These are phyloP conservation scores for Acidomyces sp. DNA, from an alignment of 495 filamentous ascomycete genomes.

Conservation along the genomic window DNA sequence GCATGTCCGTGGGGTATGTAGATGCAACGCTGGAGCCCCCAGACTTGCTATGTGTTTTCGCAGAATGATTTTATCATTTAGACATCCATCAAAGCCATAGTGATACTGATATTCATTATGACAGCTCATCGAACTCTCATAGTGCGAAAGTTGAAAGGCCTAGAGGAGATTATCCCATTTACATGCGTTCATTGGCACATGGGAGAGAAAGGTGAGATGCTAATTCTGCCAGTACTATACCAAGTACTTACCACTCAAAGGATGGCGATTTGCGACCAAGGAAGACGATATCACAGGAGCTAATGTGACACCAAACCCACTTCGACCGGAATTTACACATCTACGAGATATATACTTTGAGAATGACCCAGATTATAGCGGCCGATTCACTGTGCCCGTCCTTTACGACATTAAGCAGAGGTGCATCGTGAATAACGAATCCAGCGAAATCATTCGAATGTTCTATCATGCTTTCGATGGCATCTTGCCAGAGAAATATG, in stretches of 20 bases:
- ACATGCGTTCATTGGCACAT: slow-evolving; percentile 60
- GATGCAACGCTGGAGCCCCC: neutral
- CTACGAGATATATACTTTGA: slow-evolving; percentile 62
- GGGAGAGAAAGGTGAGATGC: slow-evolving; percentile 39
- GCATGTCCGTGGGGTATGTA: slow-evolving; percentile 56
- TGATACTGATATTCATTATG: too few relatives aligned
- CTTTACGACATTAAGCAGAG: slow-evolving; percentile 63
- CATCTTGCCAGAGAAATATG: slow-evolving; percentile 46
- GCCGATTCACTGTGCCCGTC: slow-evolving; percentile 66
- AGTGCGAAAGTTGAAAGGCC: slow-evolving; percentile 51
- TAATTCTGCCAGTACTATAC: neutral
- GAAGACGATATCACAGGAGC: slow-evolving; percentile 35
- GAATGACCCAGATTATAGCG: slow-evolving; percentile 53
- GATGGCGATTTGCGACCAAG: slow-evolving; percentile 31
- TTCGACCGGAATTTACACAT: slow-evolving; percentile 46
- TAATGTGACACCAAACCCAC: slow-evolving; percentile 45
- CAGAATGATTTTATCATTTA: too few relatives aligned
- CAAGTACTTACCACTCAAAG: slow-evolving; percentile 3
- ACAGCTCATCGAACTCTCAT: slow-evolving; percentile 54
- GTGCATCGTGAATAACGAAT: slow-evolving; percentile 75
- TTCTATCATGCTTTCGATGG: slow-evolving; percentile 64
- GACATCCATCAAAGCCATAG: too few relatives aligned
- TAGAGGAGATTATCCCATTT: slow-evolving; percentile 52
- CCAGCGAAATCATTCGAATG: slow-evolving; percentile 72
- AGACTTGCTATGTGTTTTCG: too few relatives aligned